Evolutionary conservation across 2,329 filamentous ascomycete species (phyloP).

Genomic region (Xylaria sp.): DNA sequence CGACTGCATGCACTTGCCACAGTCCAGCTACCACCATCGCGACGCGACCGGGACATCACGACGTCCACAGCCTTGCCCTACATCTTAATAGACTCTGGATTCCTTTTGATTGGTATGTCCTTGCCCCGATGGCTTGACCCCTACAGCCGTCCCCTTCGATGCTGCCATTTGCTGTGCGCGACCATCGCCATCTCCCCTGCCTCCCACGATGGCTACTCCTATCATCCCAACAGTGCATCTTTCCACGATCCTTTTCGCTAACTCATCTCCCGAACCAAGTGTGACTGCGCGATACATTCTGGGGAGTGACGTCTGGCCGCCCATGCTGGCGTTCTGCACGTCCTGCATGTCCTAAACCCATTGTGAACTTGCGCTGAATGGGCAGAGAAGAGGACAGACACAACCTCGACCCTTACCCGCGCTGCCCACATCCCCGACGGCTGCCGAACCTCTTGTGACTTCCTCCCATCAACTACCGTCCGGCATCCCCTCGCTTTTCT

Average conservation of each 20-base stretch:
- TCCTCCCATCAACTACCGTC: constrained; percentile 30
- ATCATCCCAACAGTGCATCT: constrained; percentile 7
- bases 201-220: neutral
- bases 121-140: neutral
- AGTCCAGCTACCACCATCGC: constrained; percentile 23
- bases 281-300: constrained; percentile 9
- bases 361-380: neutral
- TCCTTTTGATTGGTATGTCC: constrained; percentile 9
- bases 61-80: neutral
- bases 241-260: neutral
- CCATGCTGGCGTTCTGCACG: constrained; percentile 5
- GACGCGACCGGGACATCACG: constrained; percentile 22
- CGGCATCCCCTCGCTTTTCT: constrained; percentile 16
- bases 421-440: neutral
- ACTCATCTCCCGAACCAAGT: constrained; percentile 9
- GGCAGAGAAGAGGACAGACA: constrained; percentile 11
- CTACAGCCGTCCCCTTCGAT: constrained; percentile 5
- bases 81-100: neutral
- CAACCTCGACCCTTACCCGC: constrained; percentile 4
- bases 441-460: constrained; percentile 15
- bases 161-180: neutral
- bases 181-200: neutral
- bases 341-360: constrained; percentile 18
- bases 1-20: constrained; percentile 18
- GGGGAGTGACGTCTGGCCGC: constrained; percentile 15